Evolutionary conservation across 805 yeast genomes (phyloP).

Genomic region (Suhomyces kilbournensis): DNA sequence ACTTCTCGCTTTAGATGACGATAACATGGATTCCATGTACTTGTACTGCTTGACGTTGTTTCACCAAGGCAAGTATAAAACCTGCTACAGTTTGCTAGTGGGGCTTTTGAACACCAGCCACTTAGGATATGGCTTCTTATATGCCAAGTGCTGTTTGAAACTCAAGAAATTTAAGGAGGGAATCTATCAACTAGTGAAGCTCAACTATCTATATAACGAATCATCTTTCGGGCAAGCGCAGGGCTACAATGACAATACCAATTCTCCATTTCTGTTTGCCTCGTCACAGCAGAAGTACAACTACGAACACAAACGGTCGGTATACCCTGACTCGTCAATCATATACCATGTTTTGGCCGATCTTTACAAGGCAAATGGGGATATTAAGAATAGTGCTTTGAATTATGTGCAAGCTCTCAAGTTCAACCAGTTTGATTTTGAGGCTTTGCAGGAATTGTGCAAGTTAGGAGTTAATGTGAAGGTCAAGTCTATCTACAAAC

Average conservation of each 20-base stretch:
- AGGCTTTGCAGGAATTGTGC: conserved; percentile 76
- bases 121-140: conserved; percentile 73
- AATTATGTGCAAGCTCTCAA: conserved; percentile 68
- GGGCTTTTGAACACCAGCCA: conserved; percentile 43
- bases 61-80: conserved; percentile 55
- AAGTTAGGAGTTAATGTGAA: conserved; percentile 68
- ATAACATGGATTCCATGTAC: conserved; percentile 59
- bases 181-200: conserved; percentile 39
- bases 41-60: conserved; percentile 66
- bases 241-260: background rate
- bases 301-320: conserved; percentile 39
- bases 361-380: conserved; percentile 57
- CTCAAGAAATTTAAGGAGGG: conserved; percentile 62
- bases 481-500: conserved; percentile 51
- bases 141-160: conserved; percentile 62
- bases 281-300: conserved; percentile 21
- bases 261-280: conserved; percentile 14
- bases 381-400: conserved; percentile 60
- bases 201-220: conserved; percentile 31
- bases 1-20: conserved; percentile 59
- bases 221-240: conserved; percentile 5
- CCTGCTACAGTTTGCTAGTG: conserved; percentile 52
- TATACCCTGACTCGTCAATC: conserved; percentile 67
- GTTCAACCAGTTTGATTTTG: conserved; percentile 79
- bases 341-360: conserved; percentile 68